Evolutionary conservation across 805 yeast species (phyloP).

Genomic region (Myxozyma monticola): DNA sequence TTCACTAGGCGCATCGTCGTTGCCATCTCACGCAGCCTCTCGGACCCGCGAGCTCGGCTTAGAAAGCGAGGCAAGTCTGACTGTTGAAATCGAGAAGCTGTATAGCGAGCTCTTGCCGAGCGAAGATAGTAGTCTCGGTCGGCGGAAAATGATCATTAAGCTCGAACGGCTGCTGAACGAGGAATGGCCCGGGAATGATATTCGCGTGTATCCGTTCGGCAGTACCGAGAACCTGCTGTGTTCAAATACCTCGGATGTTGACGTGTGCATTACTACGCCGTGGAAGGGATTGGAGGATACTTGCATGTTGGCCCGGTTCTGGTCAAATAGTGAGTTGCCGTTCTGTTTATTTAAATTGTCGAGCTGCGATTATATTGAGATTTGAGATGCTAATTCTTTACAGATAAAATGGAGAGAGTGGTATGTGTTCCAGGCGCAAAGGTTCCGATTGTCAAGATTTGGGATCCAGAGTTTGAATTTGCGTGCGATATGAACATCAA

Average conservation of each 20-base stretch:
- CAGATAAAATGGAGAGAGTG: conserved; percentile 31
- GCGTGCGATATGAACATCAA: conserved; percentile 35
- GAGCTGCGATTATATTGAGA: no score
- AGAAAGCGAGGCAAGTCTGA: conserved; percentile 19
- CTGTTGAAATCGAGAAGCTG: conserved; percentile 21
- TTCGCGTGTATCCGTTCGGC: conserved; percentile 30
- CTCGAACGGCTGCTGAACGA: conserved; percentile 24
- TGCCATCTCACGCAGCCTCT: conserved; percentile 12
- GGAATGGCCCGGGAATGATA: conserved; percentile 30
- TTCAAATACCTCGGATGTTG: conserved; percentile 31
- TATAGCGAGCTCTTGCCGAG: conserved; percentile 20
- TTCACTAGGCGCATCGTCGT: conserved; percentile 28
- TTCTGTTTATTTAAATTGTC: neutral
- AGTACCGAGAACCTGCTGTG: conserved; percentile 31
- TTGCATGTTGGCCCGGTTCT: conserved; percentile 27
- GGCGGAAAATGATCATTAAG: conserved; percentile 25
- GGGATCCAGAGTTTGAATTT: conserved; percentile 33
- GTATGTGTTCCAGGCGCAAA: conserved; percentile 34
- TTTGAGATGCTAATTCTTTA: neutral
- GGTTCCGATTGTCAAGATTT: conserved; percentile 34
- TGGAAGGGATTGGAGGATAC: conserved; percentile 25
- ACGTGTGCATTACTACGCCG: conserved; percentile 31
- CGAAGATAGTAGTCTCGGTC: conserved; percentile 15
- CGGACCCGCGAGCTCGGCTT: conserved; percentile 8
- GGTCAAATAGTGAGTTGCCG: conserved; percentile 24